Evolutionary conservation across 495 filamentous ascomycete genomes (phyloP), one percentile per base, ranked within the genome.

Genomic region (Hypoxylon crocopeplum): DNA sequence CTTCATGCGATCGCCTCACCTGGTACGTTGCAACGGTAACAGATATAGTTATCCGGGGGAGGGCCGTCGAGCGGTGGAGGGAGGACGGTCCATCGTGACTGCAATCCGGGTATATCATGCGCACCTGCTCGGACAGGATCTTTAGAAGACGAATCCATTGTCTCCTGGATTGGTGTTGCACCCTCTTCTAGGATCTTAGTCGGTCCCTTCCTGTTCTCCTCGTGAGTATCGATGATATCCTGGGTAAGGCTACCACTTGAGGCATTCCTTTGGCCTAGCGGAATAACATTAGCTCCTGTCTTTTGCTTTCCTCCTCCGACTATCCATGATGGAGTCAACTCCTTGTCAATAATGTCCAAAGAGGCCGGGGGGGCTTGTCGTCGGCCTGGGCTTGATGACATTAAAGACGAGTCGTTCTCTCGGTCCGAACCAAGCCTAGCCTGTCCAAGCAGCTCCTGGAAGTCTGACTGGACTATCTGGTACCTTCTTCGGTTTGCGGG

Each of bases 21-120:
- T 69, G 62, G 47, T 12, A 53, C 15, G 1, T 59, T n/a, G 50
- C 77, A 79, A 13, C 71, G 72, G 15, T 59, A 64, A 55, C 77
- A 79, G 12, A 68, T 27, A 39, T 76, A 77, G 7, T 22, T 36
- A 16, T 17, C 17, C 8, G 48, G 53, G 3, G 52, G 59, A 25
- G 46, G 27, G 0, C 2, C 8, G 15, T 22, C 2, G 25, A 54
- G 30, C n/a, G n/a, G n/a, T n/a, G 6, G 20, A 20, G 2, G 10
- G 20, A 12, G 34, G 34, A 2, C n/a, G n/a, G 13, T 21, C 10
- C 13, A 33, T 12, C 8, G n/a, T 19, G 36, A 16, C n/a, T 34
- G 5, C 32, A 13, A 12, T 11, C 32, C 32, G 4, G 3, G 32
- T 13, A 13, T 34, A 3, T 13, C 32, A 12, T 3, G n/a, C 8